Percentiles rank a stretch among this genome's conserved stretches.
Conservation (phyloP, 2,329 filamentous ascomycete species). For the Neofusicoccum laricinum region DNA sequence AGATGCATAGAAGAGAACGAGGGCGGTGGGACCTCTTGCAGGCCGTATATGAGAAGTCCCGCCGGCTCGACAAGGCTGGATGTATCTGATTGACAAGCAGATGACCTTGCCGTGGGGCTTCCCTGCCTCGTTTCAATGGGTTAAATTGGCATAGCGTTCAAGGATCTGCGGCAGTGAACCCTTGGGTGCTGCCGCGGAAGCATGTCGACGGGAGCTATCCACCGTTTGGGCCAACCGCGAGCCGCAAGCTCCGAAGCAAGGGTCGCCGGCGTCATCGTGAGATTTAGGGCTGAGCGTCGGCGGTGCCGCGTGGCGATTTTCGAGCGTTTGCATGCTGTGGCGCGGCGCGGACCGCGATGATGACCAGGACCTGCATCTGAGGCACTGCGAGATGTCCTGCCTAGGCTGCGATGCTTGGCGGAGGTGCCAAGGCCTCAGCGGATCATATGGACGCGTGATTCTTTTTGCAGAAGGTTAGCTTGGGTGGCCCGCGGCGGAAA, state of each 20-base stretch:
- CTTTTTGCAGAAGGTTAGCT: neutral
- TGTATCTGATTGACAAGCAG: constrained; percentile 10
- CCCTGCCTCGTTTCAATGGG: constrained; percentile 2
- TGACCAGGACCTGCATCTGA: neutral
- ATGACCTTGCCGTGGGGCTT: constrained; percentile 11
- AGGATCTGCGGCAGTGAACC: constrained; percentile 5
- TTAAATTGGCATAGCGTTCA: constrained; percentile 12
- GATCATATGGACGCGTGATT: neutral
- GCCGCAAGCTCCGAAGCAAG: neutral
- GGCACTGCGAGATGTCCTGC: neutral
- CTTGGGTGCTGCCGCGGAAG: neutral
- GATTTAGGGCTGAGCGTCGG: constrained; percentile 9
- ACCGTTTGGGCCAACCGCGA: neutral
- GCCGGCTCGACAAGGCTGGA: neutral
- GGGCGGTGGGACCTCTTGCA: neutral
- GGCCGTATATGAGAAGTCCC: neutral
- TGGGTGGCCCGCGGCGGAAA: neutral
- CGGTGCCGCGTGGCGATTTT: constrained; percentile 1
- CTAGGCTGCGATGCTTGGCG: constrained; percentile 11
- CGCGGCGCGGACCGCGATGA: neutral
- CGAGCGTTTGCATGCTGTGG: neutral
- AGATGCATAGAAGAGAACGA: constrained; percentile 8
- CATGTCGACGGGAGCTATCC: constrained; percentile 3
- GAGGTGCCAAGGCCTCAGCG: constrained; percentile 3
- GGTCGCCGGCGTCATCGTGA: constrained; percentile 8